Evolutionary conservation across 441 rosid species (phyloP), one percentile per base, ranked within the genome.

Genomic region (Euphorbia celastroides): DNA sequence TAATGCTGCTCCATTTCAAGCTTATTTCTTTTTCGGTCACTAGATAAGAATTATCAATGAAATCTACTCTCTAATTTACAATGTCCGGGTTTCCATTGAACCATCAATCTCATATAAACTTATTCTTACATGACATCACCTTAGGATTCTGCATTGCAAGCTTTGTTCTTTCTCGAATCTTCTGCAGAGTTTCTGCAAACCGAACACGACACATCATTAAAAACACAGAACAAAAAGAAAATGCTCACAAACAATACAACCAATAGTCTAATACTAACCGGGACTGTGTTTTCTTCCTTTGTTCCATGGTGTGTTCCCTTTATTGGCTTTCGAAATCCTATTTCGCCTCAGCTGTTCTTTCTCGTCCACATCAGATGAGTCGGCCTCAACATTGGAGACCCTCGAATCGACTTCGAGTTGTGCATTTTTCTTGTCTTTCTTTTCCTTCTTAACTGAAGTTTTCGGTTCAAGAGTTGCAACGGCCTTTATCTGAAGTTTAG

Each of bases 121-220:
- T 59, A 74, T 83, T 83, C 99, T 91, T 88, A 93, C 96, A 86
- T 88, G 92, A 86, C 99, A 85, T 93, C 97, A 93, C 97, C 99
- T 93, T 89, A 81, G 99, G 99, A 82, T 89, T 66, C 87, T 91
- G 99, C 99, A 94, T 91, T 65, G 99, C 99, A 66, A 94, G 78
- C 84, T 62, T 85, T 67, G 99, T 94, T 79, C 91, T 80, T 74
- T 93, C 99, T 75, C 79, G 82, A 73, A 93, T 93, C 80, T 79
- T 83, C 69, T 77, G 86, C 72, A 82, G 72, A 51, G 97, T 91
- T 79, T 91, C 99, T 91, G 89, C 78, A 79, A 23, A 72, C 8
- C 25, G 55, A 66, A 59, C 31, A 64, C 22, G 23, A 34, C 38
- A 34, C n/a, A n/a, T n/a, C n/a, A n/a, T n/a, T n/a, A n/a, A n/a